phyloP scores from a whole-genome alignment of 1,284 basidiomycete species.

The Earliella scabrosa region DNA sequence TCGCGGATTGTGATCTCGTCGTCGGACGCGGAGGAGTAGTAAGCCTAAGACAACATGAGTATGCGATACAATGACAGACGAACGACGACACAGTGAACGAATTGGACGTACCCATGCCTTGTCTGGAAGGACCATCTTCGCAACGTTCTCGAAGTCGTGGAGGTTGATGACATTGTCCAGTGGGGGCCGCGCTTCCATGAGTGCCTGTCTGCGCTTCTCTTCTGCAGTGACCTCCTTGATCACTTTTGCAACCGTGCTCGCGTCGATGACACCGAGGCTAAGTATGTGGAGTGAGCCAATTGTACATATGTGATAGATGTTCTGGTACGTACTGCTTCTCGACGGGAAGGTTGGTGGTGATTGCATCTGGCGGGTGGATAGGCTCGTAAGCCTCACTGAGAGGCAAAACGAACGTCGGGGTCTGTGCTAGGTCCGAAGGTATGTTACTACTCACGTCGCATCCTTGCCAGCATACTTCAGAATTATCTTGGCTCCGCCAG shows the following conservation, averaged over 20 bases:
- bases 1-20: slow-evolving; percentile 73
- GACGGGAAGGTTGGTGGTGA: slow-evolving; percentile 61
- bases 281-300: background rate
- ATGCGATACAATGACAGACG: too few relatives aligned
- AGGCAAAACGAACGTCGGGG: background rate
- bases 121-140: slow-evolving; percentile 53
- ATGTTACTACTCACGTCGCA: slow-evolving; percentile 53
- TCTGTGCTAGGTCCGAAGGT: background rate
- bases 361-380: slow-evolving; percentile 67
- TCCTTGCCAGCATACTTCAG: slow-evolving; percentile 78
- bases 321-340: slow-evolving; percentile 44
- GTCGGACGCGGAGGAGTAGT: slow-evolving; percentile 67
- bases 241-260: slow-evolving; percentile 46
- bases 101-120: slow-evolving; percentile 45
- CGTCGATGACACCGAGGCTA: slow-evolving; percentile 55
- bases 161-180: slow-evolving; percentile 66
- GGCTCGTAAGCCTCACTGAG: slow-evolving; percentile 59
- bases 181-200: slow-evolving; percentile 49
- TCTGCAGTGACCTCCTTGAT: slow-evolving; percentile 49
- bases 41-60: slow-evolving; percentile 62
- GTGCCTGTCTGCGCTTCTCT: slow-evolving; percentile 44
- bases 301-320: background rate
- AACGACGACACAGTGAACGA: too few relatives aligned
- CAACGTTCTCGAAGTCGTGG: slow-evolving; percentile 75
- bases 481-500: slow-evolving; percentile 61